Evolutionary conservation across 2,329 filamentous ascomycete genomes (phyloP), one percentile per base, ranked within the genome.

Genomic region (Lojkania enalia): DNA sequence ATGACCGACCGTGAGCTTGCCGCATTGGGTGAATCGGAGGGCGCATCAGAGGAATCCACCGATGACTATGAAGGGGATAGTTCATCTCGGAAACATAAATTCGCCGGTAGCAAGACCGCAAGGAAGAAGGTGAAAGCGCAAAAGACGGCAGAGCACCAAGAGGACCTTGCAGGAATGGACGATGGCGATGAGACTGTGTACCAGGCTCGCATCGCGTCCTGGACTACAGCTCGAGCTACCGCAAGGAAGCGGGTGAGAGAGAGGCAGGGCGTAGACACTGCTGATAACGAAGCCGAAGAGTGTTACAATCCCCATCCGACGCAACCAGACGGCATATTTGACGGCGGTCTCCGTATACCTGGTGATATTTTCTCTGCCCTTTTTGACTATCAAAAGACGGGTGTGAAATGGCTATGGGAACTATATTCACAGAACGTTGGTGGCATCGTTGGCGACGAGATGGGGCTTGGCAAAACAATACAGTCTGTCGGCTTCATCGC

Each of bases 391-490:
- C 94, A 99, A 62, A 96, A 96, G 69, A 96, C 90, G 0, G 91
- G 92, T 3, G 90, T 99, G 3, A 88, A 96, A 64, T 99, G 94
- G 94, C 79, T 99, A 5, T 90, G 90, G 67, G 92, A 99, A 67
- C 76, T 99, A 2, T 92, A 95, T 65, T 83, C 85, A 44, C 90
- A 96, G 65, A 82, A 87, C 49, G 90, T 96, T 4, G 94, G 94
- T 18, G 94, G 94, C 2, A 97, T 99, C 42, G 81, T 99, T 29
- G 94, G 92, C 4, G 94, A 99, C 63, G 94, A 99, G 70, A 99
- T 99, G 94, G 94, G 95, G 1, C 74, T 99, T n/a, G 94, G 94
- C 3, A 99, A 99, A 73, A 99, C 94, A 1, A 86, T 88, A 19
- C 85, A 88, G 61, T 78, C 84, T 35, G 88, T 88, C 39, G 85